These are phyloP conservation scores for Dictyostelium purpureum DNA, from an alignment of 78 protist species.

Conservation along the genomic window DNA sequence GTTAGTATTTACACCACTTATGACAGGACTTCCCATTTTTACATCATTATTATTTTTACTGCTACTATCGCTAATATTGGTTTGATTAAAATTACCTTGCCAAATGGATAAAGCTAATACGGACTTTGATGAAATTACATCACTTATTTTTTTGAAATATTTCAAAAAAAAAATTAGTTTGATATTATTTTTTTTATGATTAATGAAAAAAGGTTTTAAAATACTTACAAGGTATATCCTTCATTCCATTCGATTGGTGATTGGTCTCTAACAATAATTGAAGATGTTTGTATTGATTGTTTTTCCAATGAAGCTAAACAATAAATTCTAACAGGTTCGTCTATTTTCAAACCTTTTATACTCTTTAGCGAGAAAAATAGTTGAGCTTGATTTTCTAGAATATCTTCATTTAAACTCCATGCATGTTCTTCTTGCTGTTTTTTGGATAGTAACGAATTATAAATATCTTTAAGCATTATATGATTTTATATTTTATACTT, in stretches of 20 bases:
- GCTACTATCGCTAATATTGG: neutral
- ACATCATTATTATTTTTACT: neutral
- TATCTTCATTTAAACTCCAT: conserved; percentile 18
- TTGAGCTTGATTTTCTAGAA: conserved; percentile 52
- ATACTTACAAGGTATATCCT: conserved; percentile 74
- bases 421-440: neutral
- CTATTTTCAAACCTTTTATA: conserved; percentile 49
- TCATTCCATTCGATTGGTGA: conserved; percentile 68
- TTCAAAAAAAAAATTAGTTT: neutral
- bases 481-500: too few relatives aligned
- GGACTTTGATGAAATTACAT: conserved; percentile 54
- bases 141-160: neutral
- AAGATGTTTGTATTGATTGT: conserved; percentile 63
- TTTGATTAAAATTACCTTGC: conserved; percentile 34
- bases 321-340: conserved; percentile 25
- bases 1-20: neutral
- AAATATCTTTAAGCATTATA: conserved; percentile 12
- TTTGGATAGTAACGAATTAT: conserved; percentile 18
- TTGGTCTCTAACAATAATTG: neutral
- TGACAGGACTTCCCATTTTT: neutral
- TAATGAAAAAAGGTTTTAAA: neutral
- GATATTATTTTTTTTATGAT: neutral
- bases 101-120: conserved; percentile 48
- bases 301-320: conserved; percentile 63
- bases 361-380: conserved; percentile 63